These are phyloP conservation scores for Stephania japonica DNA, from an alignment of 164 flowering plant genomes.

Conservation along the genomic window DNA sequence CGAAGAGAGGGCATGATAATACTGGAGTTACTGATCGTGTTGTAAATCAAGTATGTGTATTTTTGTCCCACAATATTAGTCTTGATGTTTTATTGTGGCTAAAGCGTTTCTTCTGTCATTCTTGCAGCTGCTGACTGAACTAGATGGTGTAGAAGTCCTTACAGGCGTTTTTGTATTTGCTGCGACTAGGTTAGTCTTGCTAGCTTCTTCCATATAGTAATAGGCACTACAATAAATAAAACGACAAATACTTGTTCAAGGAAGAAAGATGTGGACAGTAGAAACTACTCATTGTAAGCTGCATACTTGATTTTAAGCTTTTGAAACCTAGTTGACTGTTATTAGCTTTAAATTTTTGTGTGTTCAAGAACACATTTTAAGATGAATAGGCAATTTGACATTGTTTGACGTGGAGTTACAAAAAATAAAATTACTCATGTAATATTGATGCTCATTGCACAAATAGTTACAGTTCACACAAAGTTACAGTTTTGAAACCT, in stretches of 20 bases:
- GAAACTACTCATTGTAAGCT: neutral
- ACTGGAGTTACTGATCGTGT: slow-evolving; percentile 99
- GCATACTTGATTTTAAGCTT: no score
- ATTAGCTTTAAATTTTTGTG: no score
- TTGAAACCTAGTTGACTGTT: no score
- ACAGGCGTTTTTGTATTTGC: slow-evolving; percentile 99
- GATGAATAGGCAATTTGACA: no score
- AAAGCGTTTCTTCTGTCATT: slow-evolving; percentile 4
- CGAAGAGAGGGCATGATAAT: slow-evolving; percentile 98
- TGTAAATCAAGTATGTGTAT: slow-evolving; percentile 74
- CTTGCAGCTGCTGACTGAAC: slow-evolving; percentile 81
- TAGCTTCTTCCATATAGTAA: neutral
- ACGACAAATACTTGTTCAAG: neutral
- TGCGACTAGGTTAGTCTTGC: slow-evolving; percentile 74
- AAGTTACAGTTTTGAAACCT: no score
- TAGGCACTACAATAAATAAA: neutral
- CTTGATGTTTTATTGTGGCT: neutral
- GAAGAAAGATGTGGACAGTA: neutral
- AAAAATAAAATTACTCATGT: no score
- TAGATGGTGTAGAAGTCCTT: slow-evolving; percentile 93
- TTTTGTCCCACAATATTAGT: neutral
- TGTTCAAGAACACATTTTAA: no score
- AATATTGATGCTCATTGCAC: no score
- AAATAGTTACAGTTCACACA: no score
- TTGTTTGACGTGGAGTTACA: no score